phyloP scores from a whole-genome alignment of 148 eudicot species.

The Cornus kousa region DNA sequence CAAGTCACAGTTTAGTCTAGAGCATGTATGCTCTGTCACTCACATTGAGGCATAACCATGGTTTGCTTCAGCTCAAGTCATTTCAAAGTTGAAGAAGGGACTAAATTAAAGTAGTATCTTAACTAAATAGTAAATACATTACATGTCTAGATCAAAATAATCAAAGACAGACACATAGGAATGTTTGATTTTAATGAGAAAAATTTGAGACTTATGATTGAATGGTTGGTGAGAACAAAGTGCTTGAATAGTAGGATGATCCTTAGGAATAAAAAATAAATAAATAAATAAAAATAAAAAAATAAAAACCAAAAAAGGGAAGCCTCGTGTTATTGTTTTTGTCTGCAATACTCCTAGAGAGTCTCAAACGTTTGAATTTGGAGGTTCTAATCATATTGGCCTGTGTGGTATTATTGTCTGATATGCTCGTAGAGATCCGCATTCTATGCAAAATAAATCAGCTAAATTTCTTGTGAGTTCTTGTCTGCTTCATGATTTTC shows the following conservation, averaged over 20 bases:
- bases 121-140: too few relatives aligned
- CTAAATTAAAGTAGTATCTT: not conserved
- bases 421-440: conserved; percentile 54
- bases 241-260: conserved; percentile 5
- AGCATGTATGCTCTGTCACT: not conserved
- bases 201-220: not conserved
- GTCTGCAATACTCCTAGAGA: conserved; percentile 43
- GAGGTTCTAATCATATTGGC: conserved; percentile 2
- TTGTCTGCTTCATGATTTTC: conserved; percentile 56
- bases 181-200: not conserved
- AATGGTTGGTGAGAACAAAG: not conserved
- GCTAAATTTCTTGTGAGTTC: conserved; percentile 20
- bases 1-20: not conserved
- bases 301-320: conserved; percentile 23
- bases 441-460: conserved; percentile 35
- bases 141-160: too few relatives aligned
- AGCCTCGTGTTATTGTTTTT: conserved; percentile 23
- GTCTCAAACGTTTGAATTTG: conserved; percentile 32
- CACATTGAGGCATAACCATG: not conserved
- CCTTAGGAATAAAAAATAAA: not conserved
- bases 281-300: too few relatives aligned
- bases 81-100: not conserved
- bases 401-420: conserved; percentile 9
- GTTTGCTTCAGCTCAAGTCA: not conserved
- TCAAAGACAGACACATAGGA: not conserved